These are phyloP conservation scores for Parasitella parasitica DNA, from an alignment of 371 early-diverging fungal species.

Conservation along the genomic window DNA sequence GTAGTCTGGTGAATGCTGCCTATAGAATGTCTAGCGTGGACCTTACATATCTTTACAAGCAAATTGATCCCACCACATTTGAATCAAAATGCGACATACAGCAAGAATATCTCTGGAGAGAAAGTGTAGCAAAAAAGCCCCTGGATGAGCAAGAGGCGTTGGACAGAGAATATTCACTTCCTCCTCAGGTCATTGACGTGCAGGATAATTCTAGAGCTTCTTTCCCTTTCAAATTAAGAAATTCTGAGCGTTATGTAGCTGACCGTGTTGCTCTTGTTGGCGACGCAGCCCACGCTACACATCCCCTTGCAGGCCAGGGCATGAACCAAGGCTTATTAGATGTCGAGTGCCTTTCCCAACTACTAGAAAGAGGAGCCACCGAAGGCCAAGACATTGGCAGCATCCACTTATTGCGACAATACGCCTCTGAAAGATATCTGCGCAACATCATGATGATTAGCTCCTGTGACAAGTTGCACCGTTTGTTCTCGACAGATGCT, in stretches of 20 bases:
- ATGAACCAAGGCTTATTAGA: slow-evolving; percentile 92
- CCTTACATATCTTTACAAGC: slow-evolving; percentile 66
- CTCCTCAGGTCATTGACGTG: slow-evolving; percentile 68
- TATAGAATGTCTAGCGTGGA: slow-evolving; percentile 73
- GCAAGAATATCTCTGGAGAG: slow-evolving; percentile 70
- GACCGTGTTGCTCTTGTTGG: slow-evolving; percentile 89
- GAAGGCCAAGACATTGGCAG: slow-evolving; percentile 83
- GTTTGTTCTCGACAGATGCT: slow-evolving; percentile 70
- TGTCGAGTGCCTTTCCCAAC: slow-evolving; percentile 66
- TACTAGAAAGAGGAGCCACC: slow-evolving; percentile 61
- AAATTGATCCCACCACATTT: slow-evolving; percentile 45
- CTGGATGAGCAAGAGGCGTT: slow-evolving; percentile 20
- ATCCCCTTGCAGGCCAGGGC: slow-evolving; percentile 97
- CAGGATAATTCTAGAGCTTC: slow-evolving; percentile 71
- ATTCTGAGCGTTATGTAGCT: slow-evolving; percentile 72
- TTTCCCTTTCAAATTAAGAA: slow-evolving; percentile 85
- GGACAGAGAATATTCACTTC: slow-evolving; percentile 38
- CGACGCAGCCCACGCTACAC: slow-evolving; percentile 96
- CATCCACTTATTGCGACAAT: slow-evolving; percentile 65
- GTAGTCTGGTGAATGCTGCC: slow-evolving; percentile 79
- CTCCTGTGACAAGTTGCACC: slow-evolving; percentile 78
- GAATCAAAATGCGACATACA: slow-evolving; percentile 47
- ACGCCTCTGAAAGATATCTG: slow-evolving; percentile 76
- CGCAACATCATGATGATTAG: slow-evolving; percentile 85
- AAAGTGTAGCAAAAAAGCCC: slow-evolving; percentile 39